These are phyloP conservation scores for Trichophyton simii DNA, from an alignment of 2,329 filamentous ascomycete genomes.

Conservation along the genomic window DNA sequence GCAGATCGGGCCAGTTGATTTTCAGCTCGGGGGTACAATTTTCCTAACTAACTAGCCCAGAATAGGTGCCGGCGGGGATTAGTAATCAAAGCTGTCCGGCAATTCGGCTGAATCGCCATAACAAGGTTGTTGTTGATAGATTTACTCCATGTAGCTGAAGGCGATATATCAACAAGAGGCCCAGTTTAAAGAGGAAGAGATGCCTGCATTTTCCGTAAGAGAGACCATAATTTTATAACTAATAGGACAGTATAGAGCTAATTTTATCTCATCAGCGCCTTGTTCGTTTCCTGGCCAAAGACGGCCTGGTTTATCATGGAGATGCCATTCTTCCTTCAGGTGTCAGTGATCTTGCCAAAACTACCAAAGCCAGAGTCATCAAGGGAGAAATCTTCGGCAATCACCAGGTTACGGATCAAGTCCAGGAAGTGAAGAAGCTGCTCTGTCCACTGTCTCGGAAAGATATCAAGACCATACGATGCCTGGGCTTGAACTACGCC, in stretches of 20 bases:
- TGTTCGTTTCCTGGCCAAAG: constrained; percentile 58
- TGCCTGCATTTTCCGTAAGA: constrained; percentile 5
- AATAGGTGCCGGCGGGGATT: not conserved
- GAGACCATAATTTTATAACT: not conserved
- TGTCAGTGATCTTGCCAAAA: constrained; percentile 48
- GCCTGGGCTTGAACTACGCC: constrained; percentile 59
- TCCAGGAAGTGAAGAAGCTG: constrained; percentile 42
- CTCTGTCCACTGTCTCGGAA: constrained; percentile 51
- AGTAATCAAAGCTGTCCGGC: not conserved
- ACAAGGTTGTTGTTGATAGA: not conserved
- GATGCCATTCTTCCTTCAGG: constrained; percentile 57
- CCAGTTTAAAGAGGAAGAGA: not conserved
- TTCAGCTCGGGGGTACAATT: not conserved
- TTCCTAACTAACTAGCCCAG: not conserved
- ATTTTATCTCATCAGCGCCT: constrained; percentile 42
- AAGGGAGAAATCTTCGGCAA: constrained; percentile 54
- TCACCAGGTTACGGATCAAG: constrained; percentile 50
- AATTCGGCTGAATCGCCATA: not conserved
- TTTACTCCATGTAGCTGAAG: not conserved
- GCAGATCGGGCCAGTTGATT: not conserved
- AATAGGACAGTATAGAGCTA: not conserved
- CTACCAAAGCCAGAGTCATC: constrained; percentile 50
- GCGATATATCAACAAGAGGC: not conserved
- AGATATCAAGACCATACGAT: constrained; percentile 55
- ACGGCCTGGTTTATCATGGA: constrained; percentile 59